Evolutionary conservation across 1,284 basidiomycete species (phyloP), one percentile per base, ranked within the genome.

Genomic region (Phellopilus nigrolimitatus): DNA sequence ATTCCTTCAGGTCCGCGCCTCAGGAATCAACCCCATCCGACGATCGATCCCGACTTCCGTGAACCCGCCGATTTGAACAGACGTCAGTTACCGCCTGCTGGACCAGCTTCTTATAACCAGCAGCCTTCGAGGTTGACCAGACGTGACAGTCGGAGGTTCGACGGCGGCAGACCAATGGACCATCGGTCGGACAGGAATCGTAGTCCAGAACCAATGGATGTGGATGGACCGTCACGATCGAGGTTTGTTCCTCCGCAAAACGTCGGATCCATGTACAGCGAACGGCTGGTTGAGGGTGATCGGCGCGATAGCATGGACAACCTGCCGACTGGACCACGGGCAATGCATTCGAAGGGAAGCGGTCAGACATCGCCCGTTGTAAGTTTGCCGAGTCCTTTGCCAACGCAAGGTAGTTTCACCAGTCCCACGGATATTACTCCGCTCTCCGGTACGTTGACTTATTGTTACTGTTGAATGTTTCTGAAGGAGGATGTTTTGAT

Each of bases 231-330:
- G 15, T 13, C 41, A 33, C 49, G 41, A 5, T 2, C 17, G 9
- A 37, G 25, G 41, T 24, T 6, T 8, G 21, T 21, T 15, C 22
- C 25, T 39, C 13, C 34, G 27, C 36, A 24, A 1, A 31, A 4
- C 17, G 25, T n/a, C 21, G 41, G 41, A 9, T 51, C 49, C 19
- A 49, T 42, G 39, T 51, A 43, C 28, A 51, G 41, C 15, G 49
- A 38, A 13, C 49, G 49, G 4, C 19, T 38, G 24, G 4, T 25
- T 22, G 33, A 25, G 1, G 17, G 7, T 8, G 49, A 38, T 17
- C 12, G 49, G 19, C 41, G 33, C 7, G 44, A 47, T 22, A 47
- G 22, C 28, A 4, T 31, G 17, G 47, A 54, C 22, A 33, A 19
- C 13, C 28, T 28, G 9, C 33, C 41, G 8, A 54, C 39, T 10